Percentiles rank a stretch among this genome's conserved stretches.
These are phyloP conservation scores for Teratosphaeria epicoccoides DNA, from an alignment of 2,329 filamentous ascomycete genomes.

Conservation along the genomic window DNA sequence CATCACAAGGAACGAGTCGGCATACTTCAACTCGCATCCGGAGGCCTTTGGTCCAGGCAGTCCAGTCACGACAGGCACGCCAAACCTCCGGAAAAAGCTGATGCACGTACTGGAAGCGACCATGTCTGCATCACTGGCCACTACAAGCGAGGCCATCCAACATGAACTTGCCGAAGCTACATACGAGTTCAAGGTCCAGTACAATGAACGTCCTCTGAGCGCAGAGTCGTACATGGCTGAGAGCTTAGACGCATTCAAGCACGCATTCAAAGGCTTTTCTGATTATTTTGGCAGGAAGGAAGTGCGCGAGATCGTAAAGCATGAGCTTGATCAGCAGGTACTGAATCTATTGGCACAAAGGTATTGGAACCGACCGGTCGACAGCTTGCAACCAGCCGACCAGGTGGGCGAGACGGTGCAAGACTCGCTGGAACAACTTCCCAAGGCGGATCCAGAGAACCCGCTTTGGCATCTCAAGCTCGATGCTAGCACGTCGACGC, in stretches of 20 bases:
- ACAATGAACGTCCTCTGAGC: slow-evolving; percentile 89
- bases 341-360: slow-evolving; percentile 83
- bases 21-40: slow-evolving; percentile 77
- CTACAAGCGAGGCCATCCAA: slow-evolving; percentile 81
- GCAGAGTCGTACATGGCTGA: slow-evolving; percentile 96
- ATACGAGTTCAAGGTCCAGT: slow-evolving; percentile 99
- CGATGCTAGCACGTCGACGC: slow-evolving; percentile 76
- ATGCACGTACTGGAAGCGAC: slow-evolving; percentile 96
- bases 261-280: slow-evolving; percentile 89
- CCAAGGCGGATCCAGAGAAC: slow-evolving; percentile 74
- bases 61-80: slow-evolving; percentile 69
- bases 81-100: slow-evolving; percentile 81
- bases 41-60: slow-evolving; percentile 65
- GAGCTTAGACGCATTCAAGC: slow-evolving; percentile 91
- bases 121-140: slow-evolving; percentile 85
- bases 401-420: slow-evolving; percentile 15
- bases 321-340: slow-evolving; percentile 87
- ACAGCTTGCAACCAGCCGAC: slow-evolving; percentile 55
- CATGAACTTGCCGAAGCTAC: slow-evolving; percentile 94
- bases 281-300: slow-evolving; percentile 82
- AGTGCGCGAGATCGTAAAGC: slow-evolving; percentile 80
- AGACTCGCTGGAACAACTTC: slow-evolving; percentile 50
- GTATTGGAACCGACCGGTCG: slow-evolving; percentile 94
- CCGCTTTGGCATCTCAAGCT: slow-evolving; percentile 90
- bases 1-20: slow-evolving; percentile 78